phyloP scores from a whole-genome alignment of 2,329 filamentous ascomycete genomes.

The Fusarium beomiforme region DNA sequence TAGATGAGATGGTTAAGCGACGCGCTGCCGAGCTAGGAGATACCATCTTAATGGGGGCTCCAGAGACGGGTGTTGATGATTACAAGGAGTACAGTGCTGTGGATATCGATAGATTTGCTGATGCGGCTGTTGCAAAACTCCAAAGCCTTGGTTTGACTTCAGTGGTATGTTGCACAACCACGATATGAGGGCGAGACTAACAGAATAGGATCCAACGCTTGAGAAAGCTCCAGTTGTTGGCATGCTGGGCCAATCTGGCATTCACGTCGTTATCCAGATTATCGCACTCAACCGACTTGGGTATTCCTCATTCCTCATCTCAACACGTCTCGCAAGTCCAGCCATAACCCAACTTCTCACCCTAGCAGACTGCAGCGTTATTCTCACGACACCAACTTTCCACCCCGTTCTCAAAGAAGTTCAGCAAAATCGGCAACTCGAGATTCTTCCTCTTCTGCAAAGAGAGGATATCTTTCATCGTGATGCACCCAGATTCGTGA shows the following conservation, averaged over 20 bases:
- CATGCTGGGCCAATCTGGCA: slow-evolving; percentile 31
- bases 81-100: slow-evolving; percentile 36
- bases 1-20: slow-evolving; percentile 34
- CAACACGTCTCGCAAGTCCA: slow-evolving; percentile 32
- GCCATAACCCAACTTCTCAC: slow-evolving; percentile 32
- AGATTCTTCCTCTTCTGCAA: slow-evolving; percentile 20
- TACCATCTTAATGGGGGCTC: slow-evolving; percentile 18
- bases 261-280: slow-evolving; percentile 35
- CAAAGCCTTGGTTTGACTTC: slow-evolving; percentile 23
- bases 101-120: slow-evolving; percentile 32
- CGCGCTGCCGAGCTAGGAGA: slow-evolving; percentile 26
- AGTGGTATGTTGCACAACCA: slow-evolving; percentile 10
- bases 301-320: slow-evolving; percentile 36
- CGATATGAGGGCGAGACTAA: neutral
- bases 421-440: slow-evolving; percentile 15
- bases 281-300: slow-evolving; percentile 35
- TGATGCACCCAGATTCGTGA: slow-evolving; percentile 25
- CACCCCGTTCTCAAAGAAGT: slow-evolving; percentile 29
- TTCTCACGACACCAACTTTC: slow-evolving; percentile 32
- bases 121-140: slow-evolving; percentile 32
- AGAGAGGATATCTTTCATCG: slow-evolving; percentile 4
- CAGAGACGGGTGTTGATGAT: slow-evolving; percentile 22
- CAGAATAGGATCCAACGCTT: slow-evolving; percentile 14
- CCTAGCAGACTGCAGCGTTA: slow-evolving; percentile 7
- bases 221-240: slow-evolving; percentile 33